A percentile compares a stretch with the other conserved stretches of the same genome.
These are phyloP conservation scores for Echium plantagineum DNA, from an alignment of 257 asterid genomes.

Conservation along the genomic window DNA sequence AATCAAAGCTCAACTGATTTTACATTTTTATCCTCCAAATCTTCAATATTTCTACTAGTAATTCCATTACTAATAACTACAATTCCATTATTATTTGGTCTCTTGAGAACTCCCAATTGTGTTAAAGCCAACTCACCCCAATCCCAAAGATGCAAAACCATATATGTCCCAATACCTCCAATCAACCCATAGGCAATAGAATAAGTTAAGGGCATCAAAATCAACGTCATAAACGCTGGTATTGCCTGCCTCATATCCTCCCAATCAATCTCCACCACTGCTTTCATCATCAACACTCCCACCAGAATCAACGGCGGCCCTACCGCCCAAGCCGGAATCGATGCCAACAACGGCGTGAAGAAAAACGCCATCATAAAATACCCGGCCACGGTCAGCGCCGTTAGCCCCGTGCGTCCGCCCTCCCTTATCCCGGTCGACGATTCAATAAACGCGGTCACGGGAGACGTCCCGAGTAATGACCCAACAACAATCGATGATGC, in stretches of 20 bases:
- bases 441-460: slow-evolving; percentile 79
- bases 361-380: slow-evolving; percentile 68
- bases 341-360: slow-evolving; percentile 85
- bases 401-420: slow-evolving; percentile 89
- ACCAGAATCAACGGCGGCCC: slow-evolving; percentile 92
- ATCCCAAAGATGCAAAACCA: slow-evolving; percentile 64
- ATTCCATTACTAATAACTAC: slow-evolving; percentile 11
- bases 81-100: not conserved
- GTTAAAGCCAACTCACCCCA: slow-evolving; percentile 33
- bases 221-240: slow-evolving; percentile 82
- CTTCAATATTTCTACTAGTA: not conserved
- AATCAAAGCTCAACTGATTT: slow-evolving; percentile 7
- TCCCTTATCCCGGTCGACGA: slow-evolving; percentile 92
- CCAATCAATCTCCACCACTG: slow-evolving; percentile 94
- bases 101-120: slow-evolving; percentile 23
- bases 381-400: slow-evolving; percentile 81
- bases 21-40: slow-evolving; percentile 2
- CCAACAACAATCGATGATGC: slow-evolving; percentile 77
- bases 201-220: slow-evolving; percentile 82
- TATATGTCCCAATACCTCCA: slow-evolving; percentile 69
- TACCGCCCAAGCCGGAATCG: slow-evolving; percentile 96
- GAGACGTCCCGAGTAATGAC: slow-evolving; percentile 78
- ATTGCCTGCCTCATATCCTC: slow-evolving; percentile 83
- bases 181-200: slow-evolving; percentile 90
- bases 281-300: slow-evolving; percentile 92